Base-by-base conservation (phyloP, 495 filamentous ascomycete genomes). In the Penicillium roqueforti region DNA sequence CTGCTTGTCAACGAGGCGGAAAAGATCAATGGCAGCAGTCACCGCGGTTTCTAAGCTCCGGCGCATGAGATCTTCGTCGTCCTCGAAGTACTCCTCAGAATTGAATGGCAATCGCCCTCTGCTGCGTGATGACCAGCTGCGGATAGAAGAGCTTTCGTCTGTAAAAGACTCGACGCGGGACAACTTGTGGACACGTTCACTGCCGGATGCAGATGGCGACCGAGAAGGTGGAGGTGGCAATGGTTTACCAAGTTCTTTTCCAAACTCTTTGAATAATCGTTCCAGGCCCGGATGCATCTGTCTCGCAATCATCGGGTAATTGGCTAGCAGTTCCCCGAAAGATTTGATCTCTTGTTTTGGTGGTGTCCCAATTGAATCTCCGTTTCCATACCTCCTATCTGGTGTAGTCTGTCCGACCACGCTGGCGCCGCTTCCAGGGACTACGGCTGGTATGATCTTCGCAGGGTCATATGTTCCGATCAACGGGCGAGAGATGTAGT, bases 241-340 rank as follows among this genome's bases (percentile, higher is more conserved):
- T 13, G 89, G 89, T 58, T 88, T 91, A 55, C 95, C 87, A 52
- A 96, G 85, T 39, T 91, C 87, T 38, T 81, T 83, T 7, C 83
- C 86, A 68, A 97, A 97, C 54, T 96, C 90, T 45, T 84, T 85
- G 59, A 97, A 97, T 37, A 99, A 68, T 68, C 88, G 83, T 66
- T 97, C 91, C 18, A 99, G 72, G 0, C 95, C 95, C 2, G 85
- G 82, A 62, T 96, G 89, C 92, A 97, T 96, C 71, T 97, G 95
- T 53, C 89, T 81, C 29, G 93, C 92, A 58, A 99, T 99, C 81
- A 95, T 91, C 10, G 95, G 95, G 54, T 97, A 99, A 55, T 91
- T 80, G 55, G 90, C 88, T 36, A 99, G 79, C 40, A 99, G 77
- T 51, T 97, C 93, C 48, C 87, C 87, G 68, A 99, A 97, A 2